A percentile compares a stretch with the other conserved stretches of the same genome.
phyloP scores from a whole-genome alignment of 306 rosid genomes.

The Astragalus membranaceus region DNA sequence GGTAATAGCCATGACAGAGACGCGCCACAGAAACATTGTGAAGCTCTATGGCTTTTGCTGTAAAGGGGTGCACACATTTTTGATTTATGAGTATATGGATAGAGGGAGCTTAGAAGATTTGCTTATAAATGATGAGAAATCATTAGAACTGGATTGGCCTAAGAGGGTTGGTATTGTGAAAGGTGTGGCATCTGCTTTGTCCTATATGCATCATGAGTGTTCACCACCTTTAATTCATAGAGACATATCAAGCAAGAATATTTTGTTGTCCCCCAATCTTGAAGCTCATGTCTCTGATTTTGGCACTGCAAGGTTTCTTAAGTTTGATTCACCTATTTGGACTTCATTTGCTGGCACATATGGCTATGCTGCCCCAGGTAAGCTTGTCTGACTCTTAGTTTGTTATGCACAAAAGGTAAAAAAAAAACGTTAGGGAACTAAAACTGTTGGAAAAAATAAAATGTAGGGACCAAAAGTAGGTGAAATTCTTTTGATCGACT shows the following conservation, averaged over 20 bases:
- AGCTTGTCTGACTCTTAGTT: not conserved
- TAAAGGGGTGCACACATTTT: constrained; percentile 30
- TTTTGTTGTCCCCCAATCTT: constrained; percentile 21
- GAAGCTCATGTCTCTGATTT: constrained; percentile 41
- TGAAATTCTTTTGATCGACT: too few relatives aligned
- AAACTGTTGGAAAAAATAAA: too few relatives aligned
- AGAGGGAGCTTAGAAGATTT: constrained; percentile 32
- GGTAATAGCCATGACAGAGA: constrained; percentile 33
- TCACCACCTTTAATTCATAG: constrained; percentile 30
- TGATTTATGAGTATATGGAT: constrained; percentile 39
- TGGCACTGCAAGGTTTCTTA: constrained; percentile 41
- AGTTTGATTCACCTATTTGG: constrained; percentile 30
- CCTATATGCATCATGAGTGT: constrained; percentile 35
- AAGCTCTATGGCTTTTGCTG: constrained; percentile 43
- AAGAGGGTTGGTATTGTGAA: constrained; percentile 26
- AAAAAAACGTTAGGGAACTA: too few relatives aligned
- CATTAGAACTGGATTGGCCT: constrained; percentile 30
- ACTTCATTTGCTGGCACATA: constrained; percentile 39
- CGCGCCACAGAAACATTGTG: constrained; percentile 40
- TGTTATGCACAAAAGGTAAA: not conserved
- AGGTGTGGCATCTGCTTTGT: constrained; percentile 35
- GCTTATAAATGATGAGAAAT: constrained; percentile 19
- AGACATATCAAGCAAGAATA: constrained; percentile 40
- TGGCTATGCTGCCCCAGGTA: constrained; percentile 52
- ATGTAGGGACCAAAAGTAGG: too few relatives aligned